Percentiles rank a stretch among this genome's conserved stretches.
phyloP scores from a whole-genome alignment of 1,139 yeast species.

The Diutina mesorugosa region DNA sequence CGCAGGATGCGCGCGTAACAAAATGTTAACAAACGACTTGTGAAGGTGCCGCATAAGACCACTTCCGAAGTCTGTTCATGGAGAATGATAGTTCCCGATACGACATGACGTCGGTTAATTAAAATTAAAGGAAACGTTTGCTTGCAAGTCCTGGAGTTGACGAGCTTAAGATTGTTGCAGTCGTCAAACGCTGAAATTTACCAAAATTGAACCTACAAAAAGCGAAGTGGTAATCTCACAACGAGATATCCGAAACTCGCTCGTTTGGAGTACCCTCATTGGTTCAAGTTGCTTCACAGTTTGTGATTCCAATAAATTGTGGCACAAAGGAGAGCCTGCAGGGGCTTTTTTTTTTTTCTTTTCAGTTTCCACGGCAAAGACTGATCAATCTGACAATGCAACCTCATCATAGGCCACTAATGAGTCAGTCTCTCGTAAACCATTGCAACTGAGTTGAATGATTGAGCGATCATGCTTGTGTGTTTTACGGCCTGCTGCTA shows the following conservation, averaged over 20 bases:
- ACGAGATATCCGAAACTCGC: background rate
- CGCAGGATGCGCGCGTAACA: background rate
- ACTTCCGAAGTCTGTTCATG: no score
- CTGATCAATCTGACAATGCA: background rate
- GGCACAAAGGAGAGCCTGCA: background rate
- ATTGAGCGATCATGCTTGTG: background rate
- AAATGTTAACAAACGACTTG: background rate
- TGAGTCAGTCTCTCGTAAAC: no score
- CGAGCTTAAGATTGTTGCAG: no score
- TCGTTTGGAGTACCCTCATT: background rate
- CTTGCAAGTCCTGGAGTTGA: no score
- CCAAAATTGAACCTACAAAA: background rate
- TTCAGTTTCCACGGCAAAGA: background rate
- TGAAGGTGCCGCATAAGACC: background rate
- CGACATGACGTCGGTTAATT: no score
- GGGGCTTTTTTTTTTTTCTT: background rate
- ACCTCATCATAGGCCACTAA: no score
- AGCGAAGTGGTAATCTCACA: background rate
- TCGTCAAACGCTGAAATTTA: no score
- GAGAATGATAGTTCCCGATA: no score
- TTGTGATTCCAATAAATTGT: background rate
- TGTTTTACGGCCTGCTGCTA: background rate
- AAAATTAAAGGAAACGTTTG: no score
- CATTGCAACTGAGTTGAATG: no score
- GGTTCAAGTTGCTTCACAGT: background rate